These are phyloP conservation scores for Balamuthia mandrillaris DNA, from an alignment of 208 protist genomes.

Conservation along the genomic window DNA sequence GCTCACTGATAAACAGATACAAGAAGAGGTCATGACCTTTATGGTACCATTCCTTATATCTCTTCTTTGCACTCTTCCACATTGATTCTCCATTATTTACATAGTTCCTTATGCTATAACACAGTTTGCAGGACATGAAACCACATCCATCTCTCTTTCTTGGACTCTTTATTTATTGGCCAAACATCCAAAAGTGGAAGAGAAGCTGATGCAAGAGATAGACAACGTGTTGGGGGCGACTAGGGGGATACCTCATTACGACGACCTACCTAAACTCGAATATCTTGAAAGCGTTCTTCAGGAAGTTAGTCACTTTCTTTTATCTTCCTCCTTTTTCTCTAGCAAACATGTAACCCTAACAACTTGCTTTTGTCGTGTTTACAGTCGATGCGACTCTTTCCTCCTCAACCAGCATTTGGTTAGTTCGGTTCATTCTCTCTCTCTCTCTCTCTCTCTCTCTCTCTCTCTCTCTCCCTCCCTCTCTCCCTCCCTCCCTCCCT, in stretches of 20 bases:
- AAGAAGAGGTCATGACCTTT: slow-evolving; percentile 9
- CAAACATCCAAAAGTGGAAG: neutral
- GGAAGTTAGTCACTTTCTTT: neutral
- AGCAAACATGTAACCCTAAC: neutral
- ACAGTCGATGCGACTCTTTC: slow-evolving; percentile 2
- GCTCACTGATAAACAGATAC: neutral
- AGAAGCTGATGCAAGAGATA: neutral
- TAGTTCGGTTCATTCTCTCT: no score
- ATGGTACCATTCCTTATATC: neutral
- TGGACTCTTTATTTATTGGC: slow-evolving; percentile 18
- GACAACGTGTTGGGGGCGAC: neutral
- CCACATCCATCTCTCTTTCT: neutral
- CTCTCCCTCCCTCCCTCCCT: no score
- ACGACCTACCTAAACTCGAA: neutral
- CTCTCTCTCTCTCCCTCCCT: no score
- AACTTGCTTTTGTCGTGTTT: no score
- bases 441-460: no score
- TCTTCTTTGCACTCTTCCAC: neutral
- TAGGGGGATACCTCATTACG: neutral
- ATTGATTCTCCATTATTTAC: neutral
- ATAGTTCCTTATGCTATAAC: neutral
- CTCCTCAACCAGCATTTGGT: neutral
- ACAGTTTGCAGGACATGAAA: neutral
- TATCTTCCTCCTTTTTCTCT: neutral
- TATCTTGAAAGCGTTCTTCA: slow-evolving; percentile 12